These are phyloP conservation scores for Candida silvatica DNA, from an alignment of 805 yeast species.

Conservation along the genomic window DNA sequence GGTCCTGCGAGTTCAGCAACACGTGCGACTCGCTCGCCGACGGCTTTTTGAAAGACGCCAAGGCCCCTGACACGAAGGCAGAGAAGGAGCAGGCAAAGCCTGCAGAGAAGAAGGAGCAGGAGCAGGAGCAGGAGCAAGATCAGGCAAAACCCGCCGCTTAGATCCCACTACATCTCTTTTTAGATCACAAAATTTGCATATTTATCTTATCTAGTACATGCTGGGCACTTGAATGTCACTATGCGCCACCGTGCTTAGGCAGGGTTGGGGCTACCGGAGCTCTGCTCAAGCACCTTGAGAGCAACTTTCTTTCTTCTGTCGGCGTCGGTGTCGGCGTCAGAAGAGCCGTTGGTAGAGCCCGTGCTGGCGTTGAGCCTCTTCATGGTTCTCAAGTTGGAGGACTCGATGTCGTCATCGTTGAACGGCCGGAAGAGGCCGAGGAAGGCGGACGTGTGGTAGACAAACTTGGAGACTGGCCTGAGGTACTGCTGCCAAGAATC, in stretches of 20 bases:
- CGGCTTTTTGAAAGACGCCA: slow-evolving; percentile 14
- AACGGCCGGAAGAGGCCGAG: slow-evolving; percentile 52
- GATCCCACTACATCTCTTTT: too few species aligned
- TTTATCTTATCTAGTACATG: too few species aligned
- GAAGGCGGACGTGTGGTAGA: slow-evolving; percentile 30
- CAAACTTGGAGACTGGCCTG: slow-evolving; percentile 37
- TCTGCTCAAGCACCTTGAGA: slow-evolving; percentile 61
- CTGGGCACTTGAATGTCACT: too few species aligned
- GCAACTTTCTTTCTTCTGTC: slow-evolving; percentile 77
- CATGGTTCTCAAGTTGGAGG: slow-evolving; percentile 63
- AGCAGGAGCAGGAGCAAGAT: neutral
- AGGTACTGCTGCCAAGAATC: slow-evolving; percentile 42
- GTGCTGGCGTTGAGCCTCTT: slow-evolving; percentile 36
- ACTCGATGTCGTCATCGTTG: slow-evolving; percentile 60
- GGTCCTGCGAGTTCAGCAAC: slow-evolving; percentile 41
- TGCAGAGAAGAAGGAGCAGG: slow-evolving; percentile 1
- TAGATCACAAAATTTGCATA: too few species aligned
- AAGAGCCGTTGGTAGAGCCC: slow-evolving; percentile 2
- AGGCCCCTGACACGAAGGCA: too few species aligned
- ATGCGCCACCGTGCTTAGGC: too few species aligned
- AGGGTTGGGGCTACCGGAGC: too few species aligned
- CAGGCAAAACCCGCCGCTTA: too few species aligned
- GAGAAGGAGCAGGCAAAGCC: neutral
- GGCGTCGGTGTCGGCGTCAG: slow-evolving; percentile 38
- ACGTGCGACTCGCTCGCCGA: slow-evolving; percentile 46